A percentile compares a stretch with the other conserved stretches of the same genome.
Conservation (phyloP, 2,329 filamentous ascomycete species). For the Colletotrichum sublineola region DNA sequence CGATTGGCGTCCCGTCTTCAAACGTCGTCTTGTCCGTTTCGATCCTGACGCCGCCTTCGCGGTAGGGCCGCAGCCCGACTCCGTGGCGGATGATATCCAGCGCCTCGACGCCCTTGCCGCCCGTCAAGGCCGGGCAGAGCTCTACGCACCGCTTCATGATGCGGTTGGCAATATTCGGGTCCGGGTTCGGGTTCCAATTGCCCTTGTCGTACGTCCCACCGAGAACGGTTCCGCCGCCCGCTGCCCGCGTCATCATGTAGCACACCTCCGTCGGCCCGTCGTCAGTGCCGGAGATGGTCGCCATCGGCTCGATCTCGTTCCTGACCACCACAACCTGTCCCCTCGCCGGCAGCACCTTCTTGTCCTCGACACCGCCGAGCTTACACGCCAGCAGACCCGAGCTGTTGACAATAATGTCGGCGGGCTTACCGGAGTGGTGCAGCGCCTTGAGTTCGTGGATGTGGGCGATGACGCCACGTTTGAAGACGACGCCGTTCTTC, state of each 20-base stretch:
- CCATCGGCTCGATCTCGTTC: slow-evolving; percentile 81
- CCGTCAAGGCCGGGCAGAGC: slow-evolving; percentile 73
- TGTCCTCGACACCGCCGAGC: slow-evolving; percentile 77
- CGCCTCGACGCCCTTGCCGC: slow-evolving; percentile 76
- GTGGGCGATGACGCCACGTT: slow-evolving; percentile 66
- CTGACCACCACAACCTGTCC: slow-evolving; percentile 85
- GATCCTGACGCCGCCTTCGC: slow-evolving; percentile 79
- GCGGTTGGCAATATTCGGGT: slow-evolving; percentile 81
- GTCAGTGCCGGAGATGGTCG: slow-evolving; percentile 77
- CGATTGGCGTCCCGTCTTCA: slow-evolving; percentile 72
- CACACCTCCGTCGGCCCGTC: slow-evolving; percentile 79
- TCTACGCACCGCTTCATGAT: slow-evolving; percentile 86
- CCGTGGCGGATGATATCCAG: slow-evolving; percentile 84
- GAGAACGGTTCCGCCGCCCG: slow-evolving; percentile 84
- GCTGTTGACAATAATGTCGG: slow-evolving; percentile 77
- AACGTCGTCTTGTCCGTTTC: slow-evolving; percentile 75
- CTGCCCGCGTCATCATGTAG: slow-evolving; percentile 87
- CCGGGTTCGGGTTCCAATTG: slow-evolving; percentile 83
- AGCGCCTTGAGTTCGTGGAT: slow-evolving; percentile 70
- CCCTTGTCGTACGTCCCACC: slow-evolving; percentile 87
- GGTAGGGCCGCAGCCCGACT: slow-evolving; percentile 83
- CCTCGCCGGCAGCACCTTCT: slow-evolving; percentile 72
- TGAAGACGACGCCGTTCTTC: slow-evolving; percentile 69
- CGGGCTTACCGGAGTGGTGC: slow-evolving; percentile 70
- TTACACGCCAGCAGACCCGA: slow-evolving; percentile 75